Evolutionary conservation across 371 early-diverging fungal species (phyloP).

Genomic region (Haplosporangium sp.): DNA sequence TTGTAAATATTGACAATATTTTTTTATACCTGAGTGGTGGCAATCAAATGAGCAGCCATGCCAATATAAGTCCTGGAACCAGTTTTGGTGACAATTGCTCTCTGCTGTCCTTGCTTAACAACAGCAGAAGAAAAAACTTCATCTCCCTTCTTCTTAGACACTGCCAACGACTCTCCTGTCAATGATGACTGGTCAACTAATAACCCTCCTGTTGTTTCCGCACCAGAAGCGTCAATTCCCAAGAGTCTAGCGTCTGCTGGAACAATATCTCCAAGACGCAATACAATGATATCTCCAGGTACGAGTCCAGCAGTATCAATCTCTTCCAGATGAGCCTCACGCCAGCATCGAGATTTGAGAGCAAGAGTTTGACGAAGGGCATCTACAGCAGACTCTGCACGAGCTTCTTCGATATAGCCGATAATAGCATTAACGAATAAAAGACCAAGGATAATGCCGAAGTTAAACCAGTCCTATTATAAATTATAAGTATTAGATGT

Average conservation of each 20-base stretch:
- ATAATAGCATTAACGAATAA: conserved; percentile 90
- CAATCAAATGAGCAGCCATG: conserved; percentile 90
- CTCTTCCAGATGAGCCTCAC: conserved; percentile 82
- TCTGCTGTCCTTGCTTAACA: conserved; percentile 91
- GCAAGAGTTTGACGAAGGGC: conserved; percentile 92
- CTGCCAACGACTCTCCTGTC: conserved; percentile 94
- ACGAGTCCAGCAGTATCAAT: conserved; percentile 80
- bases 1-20: no score
- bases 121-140: conserved; percentile 91
- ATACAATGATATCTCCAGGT: conserved; percentile 91
- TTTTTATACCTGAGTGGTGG: conserved; percentile 57
- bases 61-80: conserved; percentile 94
- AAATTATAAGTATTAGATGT: background rate
- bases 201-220: conserved; percentile 78
- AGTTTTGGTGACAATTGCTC: conserved; percentile 90
- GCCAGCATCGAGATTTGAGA: conserved; percentile 80
- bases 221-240: conserved; percentile 86
- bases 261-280: conserved; percentile 93
- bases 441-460: conserved; percentile 85
- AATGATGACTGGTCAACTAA: conserved; percentile 95
- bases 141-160: conserved; percentile 79
- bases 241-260: conserved; percentile 93
- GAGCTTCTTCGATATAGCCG: conserved; percentile 90
- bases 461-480: conserved; percentile 79
- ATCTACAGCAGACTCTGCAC: conserved; percentile 90